Conservation (phyloP, 305 asterid genomes). For the Ilex paraguariensis region DNA sequence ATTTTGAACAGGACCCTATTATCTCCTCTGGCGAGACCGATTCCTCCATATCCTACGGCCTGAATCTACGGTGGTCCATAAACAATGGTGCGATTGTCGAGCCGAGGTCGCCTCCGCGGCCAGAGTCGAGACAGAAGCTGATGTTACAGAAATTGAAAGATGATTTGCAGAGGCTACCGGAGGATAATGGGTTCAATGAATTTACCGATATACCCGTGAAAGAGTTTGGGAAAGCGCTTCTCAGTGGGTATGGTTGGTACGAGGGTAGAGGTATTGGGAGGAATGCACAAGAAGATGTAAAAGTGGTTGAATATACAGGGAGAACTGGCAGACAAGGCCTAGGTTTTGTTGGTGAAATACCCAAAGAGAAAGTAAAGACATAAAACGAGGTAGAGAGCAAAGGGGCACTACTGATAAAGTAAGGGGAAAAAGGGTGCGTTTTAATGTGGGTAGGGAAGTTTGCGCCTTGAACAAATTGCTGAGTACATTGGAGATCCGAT, state of each 20-base stretch:
- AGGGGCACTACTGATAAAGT: neutral
- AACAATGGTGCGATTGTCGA: neutral
- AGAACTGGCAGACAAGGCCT: conserved; percentile 68
- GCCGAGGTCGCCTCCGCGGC: neutral
- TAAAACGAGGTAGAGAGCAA: conserved; percentile 5
- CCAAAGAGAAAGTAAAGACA: neutral
- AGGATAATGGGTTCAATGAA: conserved; percentile 46
- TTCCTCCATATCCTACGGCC: conserved; percentile 46
- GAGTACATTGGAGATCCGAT: no score
- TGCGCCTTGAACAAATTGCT: conserved; percentile 25
- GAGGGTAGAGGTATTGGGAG: conserved; percentile 70
- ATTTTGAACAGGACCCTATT: conserved; percentile 51
- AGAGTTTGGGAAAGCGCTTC: conserved; percentile 53
- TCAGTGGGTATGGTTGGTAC: conserved; percentile 73
- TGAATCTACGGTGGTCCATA: conserved; percentile 41
- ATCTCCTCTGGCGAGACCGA: conserved; percentile 19
- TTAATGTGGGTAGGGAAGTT: conserved; percentile 52
- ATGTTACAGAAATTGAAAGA: conserved; percentile 50
- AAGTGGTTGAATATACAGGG: conserved; percentile 37
- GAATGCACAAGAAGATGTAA: conserved; percentile 64
- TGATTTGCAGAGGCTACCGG: conserved; percentile 61
- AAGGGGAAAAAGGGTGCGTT: conserved; percentile 19
- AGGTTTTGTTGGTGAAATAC: conserved; percentile 48
- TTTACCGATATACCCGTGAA: conserved; percentile 69
- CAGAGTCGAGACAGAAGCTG: conserved; percentile 20